phyloP scores from a whole-genome alignment of 169 alveolate species.

The Cryptosporidium viatorum region DNA sequence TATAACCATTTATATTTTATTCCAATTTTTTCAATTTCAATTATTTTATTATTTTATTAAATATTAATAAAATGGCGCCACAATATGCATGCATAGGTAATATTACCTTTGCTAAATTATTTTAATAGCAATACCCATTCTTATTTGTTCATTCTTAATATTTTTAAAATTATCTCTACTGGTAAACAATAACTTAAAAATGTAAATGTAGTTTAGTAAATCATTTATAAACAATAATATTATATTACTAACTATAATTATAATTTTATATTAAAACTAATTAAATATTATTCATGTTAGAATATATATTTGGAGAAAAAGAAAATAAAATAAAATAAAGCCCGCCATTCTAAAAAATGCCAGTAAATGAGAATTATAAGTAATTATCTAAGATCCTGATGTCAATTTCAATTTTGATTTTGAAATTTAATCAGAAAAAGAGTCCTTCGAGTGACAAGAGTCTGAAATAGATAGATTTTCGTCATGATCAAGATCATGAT shows the following conservation, averaged over 20 bases:
- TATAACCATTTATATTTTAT: neutral
- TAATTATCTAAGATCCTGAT: neutral
- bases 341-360: neutral
- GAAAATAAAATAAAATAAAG: neutral
- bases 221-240: too few relatives aligned
- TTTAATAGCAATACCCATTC: too few relatives aligned
- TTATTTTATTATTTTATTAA: neutral
- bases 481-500: neutral
- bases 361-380: too few relatives aligned
- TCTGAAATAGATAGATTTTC: neutral
- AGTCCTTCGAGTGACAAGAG: neutral
- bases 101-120: too few relatives aligned
- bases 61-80: neutral
- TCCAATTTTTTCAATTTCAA: neutral
- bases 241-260: too few relatives aligned
- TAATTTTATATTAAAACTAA: too few relatives aligned
- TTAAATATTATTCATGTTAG: too few relatives aligned
- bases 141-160: too few relatives aligned
- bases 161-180: too few relatives aligned
- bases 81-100: neutral
- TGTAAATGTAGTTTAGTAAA: neutral
- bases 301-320: too few relatives aligned
- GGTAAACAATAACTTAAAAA: too few relatives aligned
- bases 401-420: too few relatives aligned
- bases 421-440: neutral